These are phyloP conservation scores for Lepiota subincarnata DNA, from an alignment of 768 basidiomycete species.

Conservation along the genomic window DNA sequence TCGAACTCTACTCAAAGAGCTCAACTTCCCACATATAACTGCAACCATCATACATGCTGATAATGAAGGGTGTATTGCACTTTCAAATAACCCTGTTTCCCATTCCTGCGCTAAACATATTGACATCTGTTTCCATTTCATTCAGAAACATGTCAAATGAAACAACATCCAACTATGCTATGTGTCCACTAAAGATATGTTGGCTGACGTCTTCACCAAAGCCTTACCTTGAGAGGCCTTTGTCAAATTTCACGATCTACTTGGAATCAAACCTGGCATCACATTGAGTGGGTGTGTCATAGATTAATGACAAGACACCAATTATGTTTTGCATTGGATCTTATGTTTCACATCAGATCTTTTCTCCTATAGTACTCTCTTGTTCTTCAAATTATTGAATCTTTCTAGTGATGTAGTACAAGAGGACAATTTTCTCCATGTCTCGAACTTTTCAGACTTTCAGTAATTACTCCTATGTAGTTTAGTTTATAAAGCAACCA, in stretches of 20 bases:
- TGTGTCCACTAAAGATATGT: constrained; percentile 14
- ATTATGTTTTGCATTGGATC: too few relatives aligned
- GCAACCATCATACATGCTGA: constrained; percentile 12
- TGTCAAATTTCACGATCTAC: neutral
- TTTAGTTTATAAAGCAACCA: too few relatives aligned
- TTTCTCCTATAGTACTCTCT: too few relatives aligned
- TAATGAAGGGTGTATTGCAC: constrained; percentile 19
- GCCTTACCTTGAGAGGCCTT: neutral
- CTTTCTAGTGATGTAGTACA: too few relatives aligned
- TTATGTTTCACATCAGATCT: too few relatives aligned
- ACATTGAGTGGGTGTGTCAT: too few relatives aligned
- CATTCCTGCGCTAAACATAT: constrained; percentile 34
- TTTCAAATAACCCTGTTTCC: constrained; percentile 22
- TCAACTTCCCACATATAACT: neutral
- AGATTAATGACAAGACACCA: too few relatives aligned
- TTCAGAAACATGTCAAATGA: constrained; percentile 22
- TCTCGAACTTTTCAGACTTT: too few relatives aligned
- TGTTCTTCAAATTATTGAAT: too few relatives aligned
- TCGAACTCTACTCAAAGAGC: constrained; percentile 6
- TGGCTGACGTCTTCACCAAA: constrained; percentile 25
- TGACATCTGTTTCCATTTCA: constrained; percentile 31
- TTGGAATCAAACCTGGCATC: neutral
- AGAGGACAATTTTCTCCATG: too few relatives aligned
- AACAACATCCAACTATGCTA: constrained; percentile 16
- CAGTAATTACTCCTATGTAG: too few relatives aligned